These are phyloP conservation scores for Saccharum officinarum DNA, from an alignment of 176 grass and related monocot species.

Conservation along the genomic window DNA sequence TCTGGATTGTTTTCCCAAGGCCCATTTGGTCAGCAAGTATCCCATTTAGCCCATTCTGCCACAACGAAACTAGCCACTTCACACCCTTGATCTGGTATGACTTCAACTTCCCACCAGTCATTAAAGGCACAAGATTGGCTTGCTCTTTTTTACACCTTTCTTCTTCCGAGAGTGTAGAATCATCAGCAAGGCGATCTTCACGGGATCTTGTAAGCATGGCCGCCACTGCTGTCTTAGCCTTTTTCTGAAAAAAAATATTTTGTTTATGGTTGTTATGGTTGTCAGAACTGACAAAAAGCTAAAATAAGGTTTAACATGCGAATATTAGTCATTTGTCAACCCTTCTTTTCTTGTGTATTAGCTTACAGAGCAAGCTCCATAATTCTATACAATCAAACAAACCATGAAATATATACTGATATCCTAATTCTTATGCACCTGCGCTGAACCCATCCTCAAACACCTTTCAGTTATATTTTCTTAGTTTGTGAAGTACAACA, in stretches of 20 bases:
- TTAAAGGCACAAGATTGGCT: conserved; percentile 73
- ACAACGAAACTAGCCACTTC: conserved; percentile 96
- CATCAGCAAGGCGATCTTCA: conserved; percentile 53
- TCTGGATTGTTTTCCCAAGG: conserved; percentile 98
- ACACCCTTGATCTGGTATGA: conserved; percentile 97
- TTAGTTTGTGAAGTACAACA: not conserved
- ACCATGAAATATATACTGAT: not conserved
- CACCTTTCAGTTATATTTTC: not conserved
- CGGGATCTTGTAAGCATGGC: conserved; percentile 84
- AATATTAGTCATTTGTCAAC: not conserved
- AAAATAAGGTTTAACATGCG: not conserved
- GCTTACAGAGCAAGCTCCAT: not conserved
- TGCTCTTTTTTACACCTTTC: conserved; percentile 74
- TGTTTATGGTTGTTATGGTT: not conserved
- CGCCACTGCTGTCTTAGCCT: conserved; percentile 85
- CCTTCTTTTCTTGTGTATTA: not conserved
- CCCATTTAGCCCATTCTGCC: conserved; percentile 96
- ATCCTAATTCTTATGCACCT: not conserved
- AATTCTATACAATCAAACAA: not conserved
- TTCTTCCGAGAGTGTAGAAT: conserved; percentile 68
- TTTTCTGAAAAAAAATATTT: conserved; percentile 56
- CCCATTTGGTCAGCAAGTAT: conserved; percentile 99
- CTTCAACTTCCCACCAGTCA: conserved; percentile 93
- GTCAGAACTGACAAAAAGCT: conserved; percentile 4
- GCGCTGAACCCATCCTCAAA: not conserved